phyloP scores from a whole-genome alignment of 805 yeast genomes.

The Starmerella riodocensis region DNA sequence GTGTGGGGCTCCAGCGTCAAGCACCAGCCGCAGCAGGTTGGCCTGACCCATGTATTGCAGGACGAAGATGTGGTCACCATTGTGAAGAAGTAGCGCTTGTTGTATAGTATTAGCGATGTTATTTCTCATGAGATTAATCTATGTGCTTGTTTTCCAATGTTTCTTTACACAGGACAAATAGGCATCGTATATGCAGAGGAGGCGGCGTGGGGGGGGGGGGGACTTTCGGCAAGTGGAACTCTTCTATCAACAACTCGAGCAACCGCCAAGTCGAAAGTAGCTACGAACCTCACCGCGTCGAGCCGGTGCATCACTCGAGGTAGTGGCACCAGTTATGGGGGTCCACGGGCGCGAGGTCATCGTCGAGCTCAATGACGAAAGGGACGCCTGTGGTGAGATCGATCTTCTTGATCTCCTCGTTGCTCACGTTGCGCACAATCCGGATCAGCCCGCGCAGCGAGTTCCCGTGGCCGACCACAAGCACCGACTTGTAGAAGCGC shows the following conservation, averaged over 20 bases:
- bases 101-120: too few species aligned
- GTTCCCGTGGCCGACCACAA: conserved; percentile 95
- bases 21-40: conserved; percentile 96
- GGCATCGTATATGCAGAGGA: too few species aligned
- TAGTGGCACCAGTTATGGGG: conserved; percentile 24
- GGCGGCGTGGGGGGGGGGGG: too few species aligned
- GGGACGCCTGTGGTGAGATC: conserved; percentile 98
- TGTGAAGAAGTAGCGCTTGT: conserved; percentile 58
- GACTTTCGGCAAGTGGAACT: too few species aligned
- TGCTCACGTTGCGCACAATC: conserved; percentile 84
- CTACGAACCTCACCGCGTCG: too few species aligned
- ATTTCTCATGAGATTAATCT: too few species aligned
- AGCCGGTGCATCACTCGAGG: conserved; percentile 5
- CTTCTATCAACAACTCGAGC: too few species aligned
- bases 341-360: conserved; percentile 70
- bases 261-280: too few species aligned
- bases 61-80: conserved; percentile 98
- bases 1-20: conserved; percentile 88
- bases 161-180: too few species aligned
- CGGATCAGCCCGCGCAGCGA: conserved; percentile 91
- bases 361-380: conserved; percentile 86
- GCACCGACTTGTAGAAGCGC: conserved; percentile 70
- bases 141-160: too few species aligned
- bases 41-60: conserved; percentile 65
- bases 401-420: conserved; percentile 78